phyloP scores from a whole-genome alignment of 805 yeast genomes.

The Zygotorulaspora sp. region DNA sequence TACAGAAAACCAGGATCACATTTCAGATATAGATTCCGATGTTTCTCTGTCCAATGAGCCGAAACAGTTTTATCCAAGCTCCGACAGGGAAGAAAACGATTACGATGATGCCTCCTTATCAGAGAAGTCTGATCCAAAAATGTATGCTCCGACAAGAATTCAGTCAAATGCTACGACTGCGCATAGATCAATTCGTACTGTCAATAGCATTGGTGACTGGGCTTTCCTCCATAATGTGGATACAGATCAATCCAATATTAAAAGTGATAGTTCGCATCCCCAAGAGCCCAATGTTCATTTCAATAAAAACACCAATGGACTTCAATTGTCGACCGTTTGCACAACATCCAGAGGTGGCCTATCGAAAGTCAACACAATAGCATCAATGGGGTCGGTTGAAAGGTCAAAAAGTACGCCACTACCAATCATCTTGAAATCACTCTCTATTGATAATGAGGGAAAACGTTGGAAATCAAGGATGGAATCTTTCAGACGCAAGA shows the following conservation, averaged over 20 bases:
- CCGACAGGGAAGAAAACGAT: constrained; percentile 27
- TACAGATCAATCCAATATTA: neutral
- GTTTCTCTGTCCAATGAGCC: constrained; percentile 13
- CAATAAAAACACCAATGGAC: constrained; percentile 1
- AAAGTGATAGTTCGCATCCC: neutral
- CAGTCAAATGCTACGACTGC: constrained; percentile 28
- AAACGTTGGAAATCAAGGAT: constrained; percentile 25
- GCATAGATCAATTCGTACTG: constrained; percentile 30
- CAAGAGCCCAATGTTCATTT: constrained; percentile 4
- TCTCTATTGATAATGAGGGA: constrained; percentile 18
- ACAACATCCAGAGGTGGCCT: constrained; percentile 13
- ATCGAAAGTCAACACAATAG: constrained; percentile 18
- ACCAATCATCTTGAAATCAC: constrained; percentile 17
- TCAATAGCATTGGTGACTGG: constrained; percentile 34
- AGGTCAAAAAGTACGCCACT: constrained; percentile 32
- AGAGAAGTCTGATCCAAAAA: constrained; percentile 16
- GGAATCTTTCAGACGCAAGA: constrained; percentile 19
- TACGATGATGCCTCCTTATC: constrained; percentile 20
- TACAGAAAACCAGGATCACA: neutral
- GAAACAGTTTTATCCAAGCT: constrained; percentile 9
- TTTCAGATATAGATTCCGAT: constrained; percentile 5
- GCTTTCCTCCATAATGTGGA: constrained; percentile 9
- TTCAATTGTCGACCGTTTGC: constrained; percentile 3
- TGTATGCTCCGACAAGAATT: constrained; percentile 25
- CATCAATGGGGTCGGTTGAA: constrained; percentile 25